Evolutionary conservation across 495 filamentous ascomycete species (phyloP).

Genomic region (Penicillium ochrochloron): DNA sequence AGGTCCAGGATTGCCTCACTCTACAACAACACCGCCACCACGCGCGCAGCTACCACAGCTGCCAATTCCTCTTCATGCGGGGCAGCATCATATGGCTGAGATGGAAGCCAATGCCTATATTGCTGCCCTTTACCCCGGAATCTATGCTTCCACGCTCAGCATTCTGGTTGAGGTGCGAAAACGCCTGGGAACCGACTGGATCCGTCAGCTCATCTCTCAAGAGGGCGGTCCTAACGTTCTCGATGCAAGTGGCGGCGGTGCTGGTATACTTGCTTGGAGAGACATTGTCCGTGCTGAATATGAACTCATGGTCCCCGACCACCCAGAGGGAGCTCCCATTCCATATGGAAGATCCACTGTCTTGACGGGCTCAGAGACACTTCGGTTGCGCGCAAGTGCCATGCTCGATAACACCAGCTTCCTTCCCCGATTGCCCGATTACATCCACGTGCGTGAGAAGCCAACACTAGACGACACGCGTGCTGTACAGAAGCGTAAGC

Average conservation of each 20-base stretch:
- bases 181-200: constrained; percentile 80
- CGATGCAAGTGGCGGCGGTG: constrained; percentile 85
- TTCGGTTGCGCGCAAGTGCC: constrained; percentile 75
- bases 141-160: constrained; percentile 75
- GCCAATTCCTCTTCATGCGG: constrained; percentile 69
- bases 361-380: constrained; percentile 61
- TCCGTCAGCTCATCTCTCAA: constrained; percentile 66
- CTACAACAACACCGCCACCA: constrained; percentile 59
- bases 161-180: constrained; percentile 83
- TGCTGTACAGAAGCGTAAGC: constrained; percentile 64
- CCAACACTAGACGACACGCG: constrained; percentile 51
- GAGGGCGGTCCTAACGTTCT: constrained; percentile 77
- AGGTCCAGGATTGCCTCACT: constrained; percentile 72
- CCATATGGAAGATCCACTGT: constrained; percentile 66
- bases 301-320: constrained; percentile 60
- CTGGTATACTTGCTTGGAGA: constrained; percentile 83
- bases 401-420: constrained; percentile 90
- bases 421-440: constrained; percentile 90
- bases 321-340: constrained; percentile 41
- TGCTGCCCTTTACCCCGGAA: constrained; percentile 76
- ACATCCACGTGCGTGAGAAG: constrained; percentile 63
- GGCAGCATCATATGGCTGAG: constrained; percentile 72
- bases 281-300: constrained; percentile 81
- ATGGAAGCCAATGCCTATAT: constrained; percentile 89
- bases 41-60: constrained; percentile 62